phyloP scores from a whole-genome alignment of 1,284 basidiomycete genomes.

The Heterobasidion occidentale region DNA sequence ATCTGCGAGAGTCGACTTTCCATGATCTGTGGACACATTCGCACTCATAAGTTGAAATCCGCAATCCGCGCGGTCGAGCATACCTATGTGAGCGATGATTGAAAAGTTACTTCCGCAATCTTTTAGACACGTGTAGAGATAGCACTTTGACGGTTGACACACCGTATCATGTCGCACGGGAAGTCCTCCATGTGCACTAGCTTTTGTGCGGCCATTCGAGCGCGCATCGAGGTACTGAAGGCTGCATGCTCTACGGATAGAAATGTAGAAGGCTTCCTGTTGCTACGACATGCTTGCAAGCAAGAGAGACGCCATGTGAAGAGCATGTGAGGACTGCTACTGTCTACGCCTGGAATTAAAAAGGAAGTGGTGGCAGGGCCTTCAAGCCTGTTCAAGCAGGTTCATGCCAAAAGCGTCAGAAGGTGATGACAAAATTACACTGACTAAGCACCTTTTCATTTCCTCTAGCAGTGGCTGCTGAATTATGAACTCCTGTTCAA shows the following conservation, averaged over 20 bases:
- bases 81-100: conserved; percentile 90
- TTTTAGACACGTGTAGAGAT: not conserved
- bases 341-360: too few relatives aligned
- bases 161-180: conserved; percentile 74
- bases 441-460: too few relatives aligned
- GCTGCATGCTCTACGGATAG: not conserved
- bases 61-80: conserved; percentile 1
- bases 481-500: too few relatives aligned
- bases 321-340: not conserved
- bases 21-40: conserved; percentile 54
- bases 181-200: conserved; percentile 54
- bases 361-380: too few relatives aligned
- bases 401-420: too few relatives aligned
- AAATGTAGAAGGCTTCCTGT: not conserved
- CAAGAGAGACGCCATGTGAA: not conserved
- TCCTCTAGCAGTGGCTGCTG: too few relatives aligned
- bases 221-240: conserved; percentile 17
- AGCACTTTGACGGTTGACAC: conserved; percentile 10
- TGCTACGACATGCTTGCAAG: conserved; percentile 6
- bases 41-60: too few relatives aligned
- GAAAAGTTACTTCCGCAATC: conserved; percentile 75
- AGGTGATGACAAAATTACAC: too few relatives aligned
- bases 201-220: conserved; percentile 16
- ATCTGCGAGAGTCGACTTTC: conserved; percentile 90
- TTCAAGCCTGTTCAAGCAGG: too few relatives aligned